phyloP scores from a whole-genome alignment of 1,139 yeast species.

The Magnusiomyces paraingens region DNA sequence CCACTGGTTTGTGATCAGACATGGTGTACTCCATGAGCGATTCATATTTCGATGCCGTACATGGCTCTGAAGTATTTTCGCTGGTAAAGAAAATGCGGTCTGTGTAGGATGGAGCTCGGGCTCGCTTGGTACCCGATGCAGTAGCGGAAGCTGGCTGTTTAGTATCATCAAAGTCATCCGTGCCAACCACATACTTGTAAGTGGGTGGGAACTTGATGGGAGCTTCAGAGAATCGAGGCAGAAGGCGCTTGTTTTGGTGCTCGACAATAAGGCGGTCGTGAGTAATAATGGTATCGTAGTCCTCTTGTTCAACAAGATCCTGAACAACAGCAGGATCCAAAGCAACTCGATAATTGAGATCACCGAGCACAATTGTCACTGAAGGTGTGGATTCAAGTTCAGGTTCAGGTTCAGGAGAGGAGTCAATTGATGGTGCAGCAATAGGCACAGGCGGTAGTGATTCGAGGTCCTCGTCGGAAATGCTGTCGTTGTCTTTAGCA shows the following conservation, averaged over 20 bases:
- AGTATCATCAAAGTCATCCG: constrained; percentile 41
- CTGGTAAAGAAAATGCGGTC: constrained; percentile 53
- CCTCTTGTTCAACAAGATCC: constrained; percentile 38
- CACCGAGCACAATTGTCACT: constrained; percentile 57
- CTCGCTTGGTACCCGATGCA: constrained; percentile 35
- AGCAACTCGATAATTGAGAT: constrained; percentile 61
- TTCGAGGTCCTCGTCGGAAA: too few species aligned
- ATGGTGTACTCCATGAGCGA: constrained; percentile 36
- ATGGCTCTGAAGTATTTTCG: constrained; percentile 5
- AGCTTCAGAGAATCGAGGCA: constrained; percentile 60
- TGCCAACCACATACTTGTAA: constrained; percentile 47
- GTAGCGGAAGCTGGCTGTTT: constrained; percentile 5
- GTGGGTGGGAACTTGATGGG: constrained; percentile 67
- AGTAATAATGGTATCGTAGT: constrained; percentile 44
- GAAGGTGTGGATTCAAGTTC: constrained; percentile 9
- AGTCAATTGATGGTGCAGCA: constrained; percentile 8
- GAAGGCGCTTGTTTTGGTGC: constrained; percentile 46
- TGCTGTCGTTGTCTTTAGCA: too few species aligned
- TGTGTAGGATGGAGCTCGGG: constrained; percentile 73
- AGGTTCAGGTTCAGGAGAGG: constrained; percentile 9
- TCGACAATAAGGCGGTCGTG: constrained; percentile 56
- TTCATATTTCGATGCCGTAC: constrained; percentile 19
- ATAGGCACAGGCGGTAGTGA: neutral
- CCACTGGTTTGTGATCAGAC: constrained; percentile 76
- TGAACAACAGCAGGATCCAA: constrained; percentile 41